Conservation (phyloP, 2,329 filamentous ascomycete genomes). For the Allantophomopsis cytisporea region DNA sequence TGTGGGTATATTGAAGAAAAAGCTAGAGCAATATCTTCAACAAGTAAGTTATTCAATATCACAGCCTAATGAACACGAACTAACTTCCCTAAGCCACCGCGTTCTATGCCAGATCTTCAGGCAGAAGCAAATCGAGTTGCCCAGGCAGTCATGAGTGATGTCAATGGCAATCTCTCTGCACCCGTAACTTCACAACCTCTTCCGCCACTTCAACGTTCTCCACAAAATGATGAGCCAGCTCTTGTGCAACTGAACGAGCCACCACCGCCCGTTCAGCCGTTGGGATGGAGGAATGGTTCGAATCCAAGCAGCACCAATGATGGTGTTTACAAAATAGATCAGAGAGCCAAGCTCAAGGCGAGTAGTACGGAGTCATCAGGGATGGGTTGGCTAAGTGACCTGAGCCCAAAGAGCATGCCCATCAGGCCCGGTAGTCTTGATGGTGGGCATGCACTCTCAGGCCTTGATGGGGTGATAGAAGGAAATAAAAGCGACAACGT, state of each 20-base stretch:
- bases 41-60: slow-evolving; percentile 9
- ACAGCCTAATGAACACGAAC: neutral
- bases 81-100: slow-evolving; percentile 4
- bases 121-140: slow-evolving; percentile 11
- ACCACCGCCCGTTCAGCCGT: neutral
- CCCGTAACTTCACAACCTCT: slow-evolving; percentile 3
- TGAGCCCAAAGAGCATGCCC: neutral
- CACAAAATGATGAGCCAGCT: neutral
- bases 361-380: neutral
- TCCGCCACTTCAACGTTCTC: neutral
- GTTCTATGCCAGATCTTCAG: slow-evolving; percentile 11
- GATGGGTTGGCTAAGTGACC: neutral
- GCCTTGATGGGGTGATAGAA: no score
- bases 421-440: neutral
- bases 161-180: slow-evolving; percentile 4
- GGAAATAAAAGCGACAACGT: no score
- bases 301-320: neutral
- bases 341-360: neutral
- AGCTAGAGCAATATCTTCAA: slow-evolving; percentile 55
- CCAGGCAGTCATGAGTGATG: slow-evolving; percentile 8
- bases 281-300: neutral
- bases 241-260: neutral
- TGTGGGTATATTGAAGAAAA: slow-evolving; percentile 71
- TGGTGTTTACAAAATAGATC: neutral
- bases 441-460: neutral